These are phyloP conservation scores for Tulasnella sp. DNA, from an alignment of 768 basidiomycete genomes.

Conservation along the genomic window DNA sequence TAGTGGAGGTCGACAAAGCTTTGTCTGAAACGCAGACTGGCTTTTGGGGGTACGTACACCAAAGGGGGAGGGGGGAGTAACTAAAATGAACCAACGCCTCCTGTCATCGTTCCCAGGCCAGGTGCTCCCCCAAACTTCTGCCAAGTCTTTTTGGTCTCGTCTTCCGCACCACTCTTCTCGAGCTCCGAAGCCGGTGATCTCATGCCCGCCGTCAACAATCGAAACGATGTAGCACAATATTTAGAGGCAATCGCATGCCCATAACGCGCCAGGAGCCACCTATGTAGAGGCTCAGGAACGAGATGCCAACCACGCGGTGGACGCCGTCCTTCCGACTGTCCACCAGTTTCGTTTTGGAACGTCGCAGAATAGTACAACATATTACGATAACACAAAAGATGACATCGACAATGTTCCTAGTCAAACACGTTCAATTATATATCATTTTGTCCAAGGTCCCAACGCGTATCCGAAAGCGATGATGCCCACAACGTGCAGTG, in stretches of 20 bases:
- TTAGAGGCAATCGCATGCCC: too few relatives aligned
- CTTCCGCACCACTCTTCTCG: background rate
- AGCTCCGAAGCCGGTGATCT: background rate
- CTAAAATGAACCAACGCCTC: slow-evolving; percentile 2
- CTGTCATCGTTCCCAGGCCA: slow-evolving; percentile 1
- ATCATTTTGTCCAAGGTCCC: slow-evolving; percentile 40
- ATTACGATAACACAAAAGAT: background rate
- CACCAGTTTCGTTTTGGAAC: background rate
- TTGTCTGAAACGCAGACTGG: background rate
- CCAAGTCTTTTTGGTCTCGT: background rate
- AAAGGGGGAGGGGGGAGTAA: background rate
- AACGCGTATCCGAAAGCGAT: slow-evolving; percentile 54
- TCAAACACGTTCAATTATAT: background rate
- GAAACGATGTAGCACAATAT: background rate
- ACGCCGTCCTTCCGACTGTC: background rate
- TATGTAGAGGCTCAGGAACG: too few relatives aligned
- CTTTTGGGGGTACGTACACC: background rate
- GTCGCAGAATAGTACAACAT: background rate
- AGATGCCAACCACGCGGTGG: background rate
- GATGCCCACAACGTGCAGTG: slow-evolving; percentile 58
- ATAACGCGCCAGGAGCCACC: too few relatives aligned
- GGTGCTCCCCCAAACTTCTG: background rate
- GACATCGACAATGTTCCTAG: background rate
- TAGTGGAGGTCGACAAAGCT: background rate
- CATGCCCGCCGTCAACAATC: background rate